Evolutionary conservation across 2,329 filamentous ascomycete genomes (phyloP).

Genomic region (Calonectria montana): DNA sequence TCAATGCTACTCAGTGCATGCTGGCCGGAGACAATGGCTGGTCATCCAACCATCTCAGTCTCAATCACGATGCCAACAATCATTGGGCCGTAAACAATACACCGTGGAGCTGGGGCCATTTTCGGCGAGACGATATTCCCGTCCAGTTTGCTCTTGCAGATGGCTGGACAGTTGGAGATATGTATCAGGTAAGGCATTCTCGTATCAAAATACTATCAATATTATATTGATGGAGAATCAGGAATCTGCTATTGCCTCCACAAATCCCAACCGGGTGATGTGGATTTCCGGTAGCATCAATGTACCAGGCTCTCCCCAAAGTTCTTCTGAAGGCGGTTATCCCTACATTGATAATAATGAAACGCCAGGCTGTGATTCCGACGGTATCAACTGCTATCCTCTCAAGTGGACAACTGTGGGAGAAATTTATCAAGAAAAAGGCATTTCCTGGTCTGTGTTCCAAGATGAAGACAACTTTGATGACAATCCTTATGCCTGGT

Average conservation of each 20-base stretch:
- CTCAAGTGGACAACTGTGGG: conserved; percentile 65
- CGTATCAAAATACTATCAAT: background rate
- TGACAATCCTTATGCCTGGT: conserved; percentile 66
- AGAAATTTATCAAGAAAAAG: conserved; percentile 60
- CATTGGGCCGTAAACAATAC: conserved; percentile 66
- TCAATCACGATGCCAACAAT: conserved; percentile 63
- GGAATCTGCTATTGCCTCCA: conserved; percentile 63
- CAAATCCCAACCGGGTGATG: conserved; percentile 63
- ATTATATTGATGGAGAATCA: background rate
- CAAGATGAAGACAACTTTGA: conserved; percentile 64
- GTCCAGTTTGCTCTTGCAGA: conserved; percentile 66
- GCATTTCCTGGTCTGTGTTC: conserved; percentile 62
- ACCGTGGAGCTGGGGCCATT: conserved; percentile 63
- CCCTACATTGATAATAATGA: conserved; percentile 62
- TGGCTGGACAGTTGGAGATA: conserved; percentile 65
- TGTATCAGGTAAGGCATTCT: conserved; percentile 55
- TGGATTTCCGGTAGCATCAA: conserved; percentile 65
- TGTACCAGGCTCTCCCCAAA: conserved; percentile 52
- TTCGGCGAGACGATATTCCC: conserved; percentile 63
- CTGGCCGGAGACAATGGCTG: conserved; percentile 63
- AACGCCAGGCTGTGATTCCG: conserved; percentile 55
- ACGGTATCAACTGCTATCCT: conserved; percentile 62
- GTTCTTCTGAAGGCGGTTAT: conserved; percentile 29
- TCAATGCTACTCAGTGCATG: conserved; percentile 66
- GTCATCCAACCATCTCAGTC: conserved; percentile 61